A percentile compares a stretch with the other conserved stretches of the same genome.
These are phyloP conservation scores for Linnemannia zychae DNA, from an alignment of 192 early-diverging fungal species.

Conservation along the genomic window DNA sequence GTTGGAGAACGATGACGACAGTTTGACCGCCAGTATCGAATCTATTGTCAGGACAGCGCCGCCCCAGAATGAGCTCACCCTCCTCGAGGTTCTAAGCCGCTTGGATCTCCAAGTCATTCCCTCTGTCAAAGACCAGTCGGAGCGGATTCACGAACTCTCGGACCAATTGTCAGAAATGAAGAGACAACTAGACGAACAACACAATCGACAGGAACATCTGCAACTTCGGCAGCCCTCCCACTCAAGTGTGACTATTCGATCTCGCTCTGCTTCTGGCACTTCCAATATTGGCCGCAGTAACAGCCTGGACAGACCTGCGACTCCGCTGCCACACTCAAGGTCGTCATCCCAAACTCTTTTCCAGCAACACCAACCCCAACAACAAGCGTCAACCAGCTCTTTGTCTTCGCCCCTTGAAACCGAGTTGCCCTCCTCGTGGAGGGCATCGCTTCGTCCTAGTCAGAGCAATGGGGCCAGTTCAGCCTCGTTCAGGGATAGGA, in stretches of 20 bases:
- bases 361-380: conserved; percentile 16
- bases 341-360: conserved; percentile 20
- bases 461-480: conserved; percentile 20
- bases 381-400: not conserved
- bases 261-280: not conserved
- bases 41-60: not conserved
- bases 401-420: conserved; percentile 21
- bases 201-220: conserved; percentile 15
- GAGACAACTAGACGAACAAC: conserved; percentile 41
- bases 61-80: conserved; percentile 11
- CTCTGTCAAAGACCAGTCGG: conserved; percentile 40
- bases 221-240: not conserved
- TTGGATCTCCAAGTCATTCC: conserved; percentile 47
- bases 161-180: conserved; percentile 49
- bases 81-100: conserved; percentile 35
- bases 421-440: conserved; percentile 28
- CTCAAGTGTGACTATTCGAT: not conserved
- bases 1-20: not conserved
- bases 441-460: conserved; percentile 36
- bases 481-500: conserved; percentile 12
- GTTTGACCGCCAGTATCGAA: not conserved
- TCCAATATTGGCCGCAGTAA: conserved; percentile 16
- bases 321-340: conserved; percentile 3
- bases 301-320: conserved; percentile 11
- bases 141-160: conserved; percentile 34